phyloP scores from a whole-genome alignment of 768 basidiomycete species.

The Macrolepiota fuliginosa region DNA sequence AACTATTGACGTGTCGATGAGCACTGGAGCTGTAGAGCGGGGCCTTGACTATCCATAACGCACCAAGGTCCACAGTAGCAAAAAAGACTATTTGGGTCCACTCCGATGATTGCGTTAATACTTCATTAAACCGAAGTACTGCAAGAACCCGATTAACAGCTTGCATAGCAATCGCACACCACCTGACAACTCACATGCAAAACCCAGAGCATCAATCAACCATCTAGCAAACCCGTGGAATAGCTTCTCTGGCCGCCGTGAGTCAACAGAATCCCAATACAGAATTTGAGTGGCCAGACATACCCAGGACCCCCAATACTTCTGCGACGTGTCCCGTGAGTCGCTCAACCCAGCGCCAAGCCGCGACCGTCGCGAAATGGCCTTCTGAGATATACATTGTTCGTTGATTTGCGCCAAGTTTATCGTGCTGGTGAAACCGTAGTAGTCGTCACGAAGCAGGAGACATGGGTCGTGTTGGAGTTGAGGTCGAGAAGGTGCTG shows the following conservation, averaged over 20 bases:
- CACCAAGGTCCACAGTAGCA: constrained; percentile 5
- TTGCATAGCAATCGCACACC: neutral
- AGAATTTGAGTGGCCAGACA: neutral
- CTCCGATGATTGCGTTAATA: constrained; percentile 17
- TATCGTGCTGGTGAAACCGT: neutral
- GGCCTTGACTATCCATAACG: neutral
- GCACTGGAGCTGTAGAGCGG: too few relatives aligned
- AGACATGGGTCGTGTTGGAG: constrained; percentile 9
- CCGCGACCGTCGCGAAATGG: neutral
- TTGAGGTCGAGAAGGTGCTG: neutral
- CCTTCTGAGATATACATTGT: constrained; percentile 4
- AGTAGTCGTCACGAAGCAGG: neutral
- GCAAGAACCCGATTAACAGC: neutral
- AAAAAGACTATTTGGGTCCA: constrained; percentile 14
- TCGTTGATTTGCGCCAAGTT: neutral
- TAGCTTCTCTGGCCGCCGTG: neutral
- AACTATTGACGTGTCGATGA: neutral
- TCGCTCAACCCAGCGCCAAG: constrained; percentile 2
- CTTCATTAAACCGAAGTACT: constrained; percentile 2
- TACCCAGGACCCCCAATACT: constrained; percentile 2
- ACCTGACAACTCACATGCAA: neutral
- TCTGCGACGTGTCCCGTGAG: neutral
- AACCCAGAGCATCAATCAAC: neutral
- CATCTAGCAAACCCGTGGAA: neutral
- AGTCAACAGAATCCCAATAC: neutral